Evolutionary conservation across 495 filamentous ascomycete genomes (phyloP).

Genomic region (Hypomontagnella monticulosa): DNA sequence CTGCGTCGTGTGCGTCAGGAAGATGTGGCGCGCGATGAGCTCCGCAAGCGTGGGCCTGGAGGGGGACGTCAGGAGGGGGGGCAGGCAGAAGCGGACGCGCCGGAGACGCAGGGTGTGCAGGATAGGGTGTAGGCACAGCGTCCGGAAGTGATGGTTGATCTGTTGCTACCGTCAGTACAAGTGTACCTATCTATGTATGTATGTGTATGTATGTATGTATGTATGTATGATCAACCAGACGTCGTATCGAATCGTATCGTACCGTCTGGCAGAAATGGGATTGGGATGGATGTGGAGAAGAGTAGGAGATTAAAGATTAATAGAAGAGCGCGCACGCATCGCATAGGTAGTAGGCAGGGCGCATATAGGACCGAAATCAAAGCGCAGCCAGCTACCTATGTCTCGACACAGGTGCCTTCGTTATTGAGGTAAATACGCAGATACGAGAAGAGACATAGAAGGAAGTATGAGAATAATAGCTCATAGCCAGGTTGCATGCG

Average conservation of each 20-base stretch:
- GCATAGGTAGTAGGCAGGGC: background rate
- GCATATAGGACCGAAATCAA: conserved; percentile 32
- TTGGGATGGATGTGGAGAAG: background rate
- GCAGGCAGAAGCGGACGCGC: conserved; percentile 57
- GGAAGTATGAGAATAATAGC: conserved; percentile 36
- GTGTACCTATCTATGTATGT: no score
- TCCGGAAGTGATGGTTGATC: conserved; percentile 66
- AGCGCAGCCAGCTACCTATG: background rate
- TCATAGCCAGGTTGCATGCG: conserved; percentile 37
- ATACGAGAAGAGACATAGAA: no score
- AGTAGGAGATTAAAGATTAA: conserved; percentile 5
- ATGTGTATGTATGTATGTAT: no score
- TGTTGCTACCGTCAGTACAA: conserved; percentile 37
- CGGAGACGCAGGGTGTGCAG: conserved; percentile 65
- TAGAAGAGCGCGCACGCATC: background rate
- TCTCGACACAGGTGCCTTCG: no score
- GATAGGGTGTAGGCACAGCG: conserved; percentile 63
- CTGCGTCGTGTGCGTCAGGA: conserved; percentile 65
- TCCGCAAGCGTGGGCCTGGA: conserved; percentile 62
- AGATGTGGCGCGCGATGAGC: conserved; percentile 64
- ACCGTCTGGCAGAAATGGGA: conserved; percentile 2
- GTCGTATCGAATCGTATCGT: conserved; percentile 21
- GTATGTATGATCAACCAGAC: conserved; percentile 24
- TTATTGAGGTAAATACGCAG: conserved; percentile 9
- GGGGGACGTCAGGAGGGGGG: conserved; percentile 58